Conservation (phyloP, 1,284 basidiomycete species). For the Trametes polyzona region DNA sequence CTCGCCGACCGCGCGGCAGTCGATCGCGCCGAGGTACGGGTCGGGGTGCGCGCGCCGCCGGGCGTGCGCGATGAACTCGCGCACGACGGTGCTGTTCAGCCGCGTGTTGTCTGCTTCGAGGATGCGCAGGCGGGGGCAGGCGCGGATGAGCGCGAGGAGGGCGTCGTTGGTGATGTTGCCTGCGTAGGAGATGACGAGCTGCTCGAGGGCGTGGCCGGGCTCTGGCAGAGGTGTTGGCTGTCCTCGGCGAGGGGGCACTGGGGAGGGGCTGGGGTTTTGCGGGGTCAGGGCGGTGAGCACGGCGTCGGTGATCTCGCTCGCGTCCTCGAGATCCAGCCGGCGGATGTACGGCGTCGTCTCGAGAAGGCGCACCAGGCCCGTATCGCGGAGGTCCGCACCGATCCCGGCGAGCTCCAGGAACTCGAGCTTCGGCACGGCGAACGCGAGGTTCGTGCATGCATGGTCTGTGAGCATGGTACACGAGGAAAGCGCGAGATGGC, state of each 20-base stretch:
- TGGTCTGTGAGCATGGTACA: slow-evolving; percentile 77
- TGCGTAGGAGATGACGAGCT: slow-evolving; percentile 76
- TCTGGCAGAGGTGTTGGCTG: slow-evolving; percentile 24
- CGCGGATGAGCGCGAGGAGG: slow-evolving; percentile 63
- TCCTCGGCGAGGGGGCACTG: slow-evolving; percentile 9
- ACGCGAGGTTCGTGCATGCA: slow-evolving; percentile 73
- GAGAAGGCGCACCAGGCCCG: slow-evolving; percentile 75
- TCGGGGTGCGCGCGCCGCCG: slow-evolving; percentile 52
- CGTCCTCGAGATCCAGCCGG: slow-evolving; percentile 86
- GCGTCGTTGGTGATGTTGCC: slow-evolving; percentile 64
- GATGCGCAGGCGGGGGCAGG: slow-evolving; percentile 62
- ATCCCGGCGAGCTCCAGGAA: slow-evolving; percentile 83
- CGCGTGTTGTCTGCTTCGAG: slow-evolving; percentile 83
- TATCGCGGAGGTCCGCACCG: slow-evolving; percentile 67
- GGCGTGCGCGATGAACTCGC: slow-evolving; percentile 65
- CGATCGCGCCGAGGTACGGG: slow-evolving; percentile 69
- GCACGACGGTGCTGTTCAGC: slow-evolving; percentile 64
- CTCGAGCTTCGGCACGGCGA: slow-evolving; percentile 76
- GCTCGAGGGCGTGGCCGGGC: slow-evolving; percentile 70
- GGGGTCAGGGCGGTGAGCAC: slow-evolving; percentile 74
- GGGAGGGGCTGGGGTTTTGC: slow-evolving; percentile 4
- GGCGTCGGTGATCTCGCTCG: slow-evolving; percentile 73
- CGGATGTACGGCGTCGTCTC: slow-evolving; percentile 72
- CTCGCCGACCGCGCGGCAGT: slow-evolving; percentile 76
- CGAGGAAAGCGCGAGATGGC: slow-evolving; percentile 80